Conservation (phyloP, 352 stramenopile species). For the Phytopythium helicoides region DNA sequence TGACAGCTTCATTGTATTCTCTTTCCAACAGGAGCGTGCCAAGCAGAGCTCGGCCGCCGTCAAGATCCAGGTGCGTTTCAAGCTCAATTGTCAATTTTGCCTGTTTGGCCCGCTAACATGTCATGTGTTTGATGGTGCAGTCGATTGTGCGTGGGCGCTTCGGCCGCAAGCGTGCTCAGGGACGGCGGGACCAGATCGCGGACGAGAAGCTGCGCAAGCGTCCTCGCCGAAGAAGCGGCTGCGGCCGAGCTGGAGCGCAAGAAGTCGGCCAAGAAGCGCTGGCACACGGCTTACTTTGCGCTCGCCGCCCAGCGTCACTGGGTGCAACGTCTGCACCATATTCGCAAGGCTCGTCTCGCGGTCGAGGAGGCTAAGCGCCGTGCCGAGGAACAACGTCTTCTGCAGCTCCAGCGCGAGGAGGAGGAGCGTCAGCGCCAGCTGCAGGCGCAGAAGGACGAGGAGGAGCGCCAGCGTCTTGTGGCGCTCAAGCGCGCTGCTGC, state of each 20-base stretch:
- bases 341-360: slow-evolving; percentile 75
- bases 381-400: slow-evolving; percentile 62
- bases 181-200: slow-evolving; percentile 57
- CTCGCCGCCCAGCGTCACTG: slow-evolving; percentile 81
- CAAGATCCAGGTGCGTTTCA: slow-evolving; percentile 51
- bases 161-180: slow-evolving; percentile 67
- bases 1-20: not conserved
- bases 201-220: slow-evolving; percentile 81
- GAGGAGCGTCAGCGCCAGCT: slow-evolving; percentile 61
- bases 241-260: slow-evolving; percentile 61
- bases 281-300: slow-evolving; percentile 62
- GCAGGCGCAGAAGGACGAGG: slow-evolving; percentile 58
- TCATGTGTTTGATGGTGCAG: slow-evolving; percentile 4
- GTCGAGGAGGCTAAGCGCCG: slow-evolving; percentile 75
- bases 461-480: slow-evolving; percentile 57
- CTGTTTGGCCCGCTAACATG: not conserved
- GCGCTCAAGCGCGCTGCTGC: slow-evolving; percentile 53
- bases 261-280: slow-evolving; percentile 79
- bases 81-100: not conserved
- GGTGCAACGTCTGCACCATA: slow-evolving; percentile 72
- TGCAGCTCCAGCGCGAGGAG: slow-evolving; percentile 63
- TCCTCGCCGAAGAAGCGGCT: slow-evolving; percentile 67
- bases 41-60: slow-evolving; percentile 55
- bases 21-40: slow-evolving; percentile 19
- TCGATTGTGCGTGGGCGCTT: slow-evolving; percentile 81